Conservation (phyloP, 106 monocot species). For the Dioscorea alata region DNA sequence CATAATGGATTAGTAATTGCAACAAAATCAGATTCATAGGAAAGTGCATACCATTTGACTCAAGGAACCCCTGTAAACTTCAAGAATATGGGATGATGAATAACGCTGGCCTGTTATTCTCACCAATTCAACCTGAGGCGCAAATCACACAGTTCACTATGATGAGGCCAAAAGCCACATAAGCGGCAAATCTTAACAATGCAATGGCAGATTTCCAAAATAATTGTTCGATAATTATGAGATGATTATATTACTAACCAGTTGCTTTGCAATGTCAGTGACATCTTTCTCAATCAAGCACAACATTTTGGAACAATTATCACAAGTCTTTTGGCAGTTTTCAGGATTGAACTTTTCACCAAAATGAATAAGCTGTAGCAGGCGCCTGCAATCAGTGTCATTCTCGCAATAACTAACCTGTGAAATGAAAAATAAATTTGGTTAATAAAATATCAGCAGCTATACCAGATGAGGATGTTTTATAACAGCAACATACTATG, state of each 20-base stretch:
- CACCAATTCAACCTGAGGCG: constrained; percentile 72
- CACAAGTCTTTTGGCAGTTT: constrained; percentile 76
- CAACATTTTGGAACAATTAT: constrained; percentile 74
- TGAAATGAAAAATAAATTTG: constrained; percentile 2
- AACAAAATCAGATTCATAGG: no score
- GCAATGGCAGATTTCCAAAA: no score
- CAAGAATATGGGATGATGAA: constrained; percentile 75
- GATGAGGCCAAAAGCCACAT: no score
- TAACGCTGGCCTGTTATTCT: constrained; percentile 51
- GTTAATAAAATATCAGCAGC: constrained; percentile 4
- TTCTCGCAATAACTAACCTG: constrained; percentile 98
- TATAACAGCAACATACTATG: constrained; percentile 51
- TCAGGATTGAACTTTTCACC: constrained; percentile 88
- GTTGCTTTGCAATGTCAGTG: constrained; percentile 67
- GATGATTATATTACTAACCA: constrained; percentile 40
- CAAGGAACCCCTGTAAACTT: constrained; percentile 87
- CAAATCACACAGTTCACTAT: background rate
- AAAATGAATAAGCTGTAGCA: constrained; percentile 90
- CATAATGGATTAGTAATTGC: no score
- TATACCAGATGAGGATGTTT: background rate
- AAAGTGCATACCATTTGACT: constrained; percentile 62
- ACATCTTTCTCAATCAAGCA: constrained; percentile 67
- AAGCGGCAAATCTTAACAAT: no score
- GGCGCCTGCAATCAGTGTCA: constrained; percentile 77
- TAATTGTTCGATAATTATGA: no score